Percentiles rank a stretch among this genome's conserved stretches.
These are phyloP conservation scores for Cryphonectria carpinicola DNA, from an alignment of 2,329 filamentous ascomycete genomes.

Conservation along the genomic window DNA sequence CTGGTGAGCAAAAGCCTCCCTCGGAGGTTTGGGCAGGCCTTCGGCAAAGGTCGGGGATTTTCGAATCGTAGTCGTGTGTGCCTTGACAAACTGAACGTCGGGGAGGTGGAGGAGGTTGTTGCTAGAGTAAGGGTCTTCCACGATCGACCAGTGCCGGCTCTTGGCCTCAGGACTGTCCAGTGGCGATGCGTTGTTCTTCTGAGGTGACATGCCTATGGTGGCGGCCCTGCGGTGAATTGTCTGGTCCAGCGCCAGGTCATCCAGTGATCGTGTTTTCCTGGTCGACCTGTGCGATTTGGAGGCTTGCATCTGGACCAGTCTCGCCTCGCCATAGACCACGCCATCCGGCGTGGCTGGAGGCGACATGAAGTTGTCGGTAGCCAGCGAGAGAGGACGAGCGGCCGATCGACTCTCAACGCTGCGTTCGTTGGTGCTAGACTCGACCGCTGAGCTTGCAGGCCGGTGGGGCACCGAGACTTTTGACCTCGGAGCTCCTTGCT, in stretches of 20 bases:
- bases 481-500: background rate
- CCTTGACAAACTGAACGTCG: constrained; percentile 36
- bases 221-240: constrained; percentile 8
- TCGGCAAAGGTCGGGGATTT: constrained; percentile 30
- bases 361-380: constrained; percentile 40
- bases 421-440: constrained; percentile 35
- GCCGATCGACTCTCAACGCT: constrained; percentile 13
- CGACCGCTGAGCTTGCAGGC: constrained; percentile 42
- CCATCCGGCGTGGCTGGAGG: constrained; percentile 40
- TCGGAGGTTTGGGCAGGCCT: constrained; percentile 18
- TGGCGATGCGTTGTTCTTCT: constrained; percentile 9
- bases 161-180: constrained; percentile 19
- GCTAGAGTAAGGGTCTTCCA: constrained; percentile 22
- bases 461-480: constrained; percentile 4
- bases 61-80: constrained; percentile 37
- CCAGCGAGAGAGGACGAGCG: constrained; percentile 33
- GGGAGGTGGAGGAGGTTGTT: constrained; percentile 31
- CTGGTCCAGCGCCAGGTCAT: constrained; percentile 30
- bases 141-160: constrained; percentile 24
- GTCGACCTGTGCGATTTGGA: constrained; percentile 35
- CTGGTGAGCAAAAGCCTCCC: constrained; percentile 43
- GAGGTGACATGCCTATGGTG: background rate
- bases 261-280: constrained; percentile 43
- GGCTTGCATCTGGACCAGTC: constrained; percentile 42
- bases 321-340: constrained; percentile 46